These are phyloP conservation scores for Colletotrichum abscissum DNA, from an alignment of 2,329 filamentous ascomycete genomes.

Conservation along the genomic window DNA sequence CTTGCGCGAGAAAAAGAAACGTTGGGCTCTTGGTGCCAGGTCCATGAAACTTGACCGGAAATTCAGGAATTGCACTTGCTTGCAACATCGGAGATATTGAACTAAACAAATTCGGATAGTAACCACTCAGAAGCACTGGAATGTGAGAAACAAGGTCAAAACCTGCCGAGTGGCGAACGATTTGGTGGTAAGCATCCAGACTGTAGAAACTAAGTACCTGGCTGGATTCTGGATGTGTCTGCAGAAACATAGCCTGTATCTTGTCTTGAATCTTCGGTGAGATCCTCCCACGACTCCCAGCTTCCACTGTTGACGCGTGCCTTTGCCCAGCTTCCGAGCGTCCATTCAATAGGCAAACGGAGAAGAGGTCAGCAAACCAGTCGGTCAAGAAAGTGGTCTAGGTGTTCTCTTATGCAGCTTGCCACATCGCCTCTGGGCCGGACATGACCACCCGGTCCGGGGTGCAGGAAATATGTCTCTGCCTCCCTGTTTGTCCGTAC, in stretches of 20 bases:
- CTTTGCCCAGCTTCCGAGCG: neutral
- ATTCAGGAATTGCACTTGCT: neutral
- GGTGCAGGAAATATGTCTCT: constrained; percentile 21
- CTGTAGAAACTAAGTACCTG: too few species aligned
- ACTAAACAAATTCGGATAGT: neutral
- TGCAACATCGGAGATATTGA: neutral
- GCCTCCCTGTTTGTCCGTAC: constrained; percentile 2
- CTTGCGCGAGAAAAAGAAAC: constrained; percentile 15
- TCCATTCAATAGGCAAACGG: neutral
- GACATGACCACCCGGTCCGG: constrained; percentile 14
- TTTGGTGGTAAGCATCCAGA: neutral
- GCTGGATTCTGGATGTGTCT: neutral
- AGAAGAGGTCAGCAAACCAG: neutral
- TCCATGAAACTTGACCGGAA: neutral
- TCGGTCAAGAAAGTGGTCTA: neutral
- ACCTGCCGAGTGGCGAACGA: neutral
- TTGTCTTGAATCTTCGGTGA: neutral
- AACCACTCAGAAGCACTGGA: neutral
- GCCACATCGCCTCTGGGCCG: constrained; percentile 7
- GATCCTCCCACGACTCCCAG: neutral
- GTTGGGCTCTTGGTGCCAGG: neutral
- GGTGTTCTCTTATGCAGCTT: constrained; percentile 1
- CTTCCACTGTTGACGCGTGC: neutral
- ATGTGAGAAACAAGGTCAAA: neutral
- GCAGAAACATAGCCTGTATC: neutral